Base-by-base conservation (phyloP, 345 rosid genomes). In the Rhizophora apiculata region DNA sequence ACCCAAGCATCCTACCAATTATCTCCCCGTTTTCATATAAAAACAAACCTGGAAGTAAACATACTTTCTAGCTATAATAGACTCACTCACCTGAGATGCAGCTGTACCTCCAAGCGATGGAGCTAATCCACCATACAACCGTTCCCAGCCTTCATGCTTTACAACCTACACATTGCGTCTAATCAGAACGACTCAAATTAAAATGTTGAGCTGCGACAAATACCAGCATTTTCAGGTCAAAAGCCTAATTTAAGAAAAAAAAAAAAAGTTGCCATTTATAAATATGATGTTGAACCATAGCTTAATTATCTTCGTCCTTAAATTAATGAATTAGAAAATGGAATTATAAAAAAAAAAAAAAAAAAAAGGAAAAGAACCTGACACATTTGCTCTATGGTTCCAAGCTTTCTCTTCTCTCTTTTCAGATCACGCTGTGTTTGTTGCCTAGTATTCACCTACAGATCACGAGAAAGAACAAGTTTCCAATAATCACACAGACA, bases 81-180 rank as follows among this genome's bases (percentile, higher is more conserved):
- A 51, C 70, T 80, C 49, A 11, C 19, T 43, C 68, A 87, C 99
- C 96, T 95, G 99, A 82, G 99, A 92, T 2, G 97, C 91, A 6
- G 98, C 96, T 27, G 97, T 90, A 32, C 99, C 99, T 1, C 79
- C 89, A 3, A 92, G 83, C 59, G 99, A 96, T 0, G 98, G 98
- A 16, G 80, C 64, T 68, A 96, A 81, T 53, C 98, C 99, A 55
- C 98, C 96, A 39, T 92, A 96, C 78, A 96, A 85, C 54, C 97
- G 82, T 52, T 32, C 89, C 98, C 99, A 96, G 64, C 99, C 99
- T 49, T 92, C 98, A 30, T 96, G 87, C 75, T 88, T 85, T 32
- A 91, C 94, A 74, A 93, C 96, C 98, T 93, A 76, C 68, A 68
- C 22, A 27, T 59, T 57, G 60, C 19, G 24, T 27, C 67, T 51